Evolutionary conservation across 2,329 filamentous ascomycete genomes (phyloP).

Genomic region (Fonsecaea nubica): DNA sequence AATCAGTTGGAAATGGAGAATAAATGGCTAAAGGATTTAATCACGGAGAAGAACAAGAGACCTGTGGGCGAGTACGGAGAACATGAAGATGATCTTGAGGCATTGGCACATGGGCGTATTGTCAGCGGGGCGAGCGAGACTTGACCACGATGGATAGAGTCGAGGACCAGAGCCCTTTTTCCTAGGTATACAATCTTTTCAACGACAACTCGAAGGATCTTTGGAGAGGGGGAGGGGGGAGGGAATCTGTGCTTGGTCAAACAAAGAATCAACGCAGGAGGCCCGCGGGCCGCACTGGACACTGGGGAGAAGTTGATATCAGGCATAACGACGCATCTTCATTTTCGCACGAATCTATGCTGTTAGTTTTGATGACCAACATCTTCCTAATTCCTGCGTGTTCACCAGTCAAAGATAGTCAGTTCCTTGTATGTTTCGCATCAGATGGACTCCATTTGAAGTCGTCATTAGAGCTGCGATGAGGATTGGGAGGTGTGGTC

Average conservation of each 20-base stretch:
- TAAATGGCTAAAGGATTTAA: constrained; percentile 79
- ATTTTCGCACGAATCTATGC: not conserved
- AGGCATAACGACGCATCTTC: not conserved
- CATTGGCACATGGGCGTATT: not conserved
- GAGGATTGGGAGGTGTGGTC: constrained; percentile 5
- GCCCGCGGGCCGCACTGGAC: not conserved
- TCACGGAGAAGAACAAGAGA: constrained; percentile 77
- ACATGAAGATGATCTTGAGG: constrained; percentile 3
- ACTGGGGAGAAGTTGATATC: not conserved
- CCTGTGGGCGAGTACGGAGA: constrained; percentile 12
- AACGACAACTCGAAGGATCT: not conserved
- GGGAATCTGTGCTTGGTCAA: not conserved
- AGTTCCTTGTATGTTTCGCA: not conserved
- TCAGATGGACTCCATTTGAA: not conserved
- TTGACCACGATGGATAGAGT: not conserved
- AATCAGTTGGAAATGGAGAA: constrained; percentile 82
- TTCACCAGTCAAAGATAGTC: not conserved
- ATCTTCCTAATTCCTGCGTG: not conserved
- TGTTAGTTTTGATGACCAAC: not conserved
- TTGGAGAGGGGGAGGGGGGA: not conserved
- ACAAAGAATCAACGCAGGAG: not conserved
- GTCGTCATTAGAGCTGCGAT: constrained; percentile 7
- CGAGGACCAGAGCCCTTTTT: not conserved
- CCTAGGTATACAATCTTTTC: not conserved
- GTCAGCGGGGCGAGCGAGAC: constrained; percentile 8